Conservation (phyloP, 176 grass and related monocot genomes). For the Carex scoparia region DNA sequence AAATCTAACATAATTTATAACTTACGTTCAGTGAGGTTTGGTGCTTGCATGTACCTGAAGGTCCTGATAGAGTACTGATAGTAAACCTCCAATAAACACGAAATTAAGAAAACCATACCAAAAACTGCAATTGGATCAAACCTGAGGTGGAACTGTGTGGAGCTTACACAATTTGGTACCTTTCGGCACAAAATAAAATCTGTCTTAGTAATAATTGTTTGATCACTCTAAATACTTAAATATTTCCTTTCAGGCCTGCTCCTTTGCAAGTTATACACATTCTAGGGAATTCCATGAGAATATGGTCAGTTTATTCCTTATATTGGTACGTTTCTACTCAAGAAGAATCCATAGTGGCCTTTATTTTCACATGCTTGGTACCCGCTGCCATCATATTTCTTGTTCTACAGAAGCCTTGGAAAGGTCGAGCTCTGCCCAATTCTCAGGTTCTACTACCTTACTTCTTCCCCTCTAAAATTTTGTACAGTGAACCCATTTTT, state of each 20-base stretch:
- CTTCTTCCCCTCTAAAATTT: slow-evolving; percentile 25
- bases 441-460: slow-evolving; percentile 57
- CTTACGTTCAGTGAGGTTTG: not conserved
- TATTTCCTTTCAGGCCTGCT: slow-evolving; percentile 39
- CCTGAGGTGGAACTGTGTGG: not conserved
- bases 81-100: not conserved
- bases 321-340: slow-evolving; percentile 34
- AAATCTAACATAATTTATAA: not conserved
- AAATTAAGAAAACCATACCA: not conserved
- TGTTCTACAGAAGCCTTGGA: slow-evolving; percentile 85
- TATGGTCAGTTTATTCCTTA: slow-evolving; percentile 75
- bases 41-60: not conserved
- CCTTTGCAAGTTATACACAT: slow-evolving; percentile 82
- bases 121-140: not conserved
- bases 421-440: slow-evolving; percentile 77
- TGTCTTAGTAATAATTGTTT: not conserved
- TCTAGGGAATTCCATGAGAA: slow-evolving; percentile 77
- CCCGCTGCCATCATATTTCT: slow-evolving; percentile 80
- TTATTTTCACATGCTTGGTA: slow-evolving; percentile 97
- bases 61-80: not conserved
- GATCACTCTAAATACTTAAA: slow-evolving; percentile 1
- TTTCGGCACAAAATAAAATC: not conserved
- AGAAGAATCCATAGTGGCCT: slow-evolving; percentile 51
- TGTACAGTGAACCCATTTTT: not conserved
- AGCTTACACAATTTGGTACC: not conserved